These are phyloP conservation scores for Colletotrichum zoysiae DNA, from an alignment of 2,329 filamentous ascomycete genomes.

Conservation along the genomic window DNA sequence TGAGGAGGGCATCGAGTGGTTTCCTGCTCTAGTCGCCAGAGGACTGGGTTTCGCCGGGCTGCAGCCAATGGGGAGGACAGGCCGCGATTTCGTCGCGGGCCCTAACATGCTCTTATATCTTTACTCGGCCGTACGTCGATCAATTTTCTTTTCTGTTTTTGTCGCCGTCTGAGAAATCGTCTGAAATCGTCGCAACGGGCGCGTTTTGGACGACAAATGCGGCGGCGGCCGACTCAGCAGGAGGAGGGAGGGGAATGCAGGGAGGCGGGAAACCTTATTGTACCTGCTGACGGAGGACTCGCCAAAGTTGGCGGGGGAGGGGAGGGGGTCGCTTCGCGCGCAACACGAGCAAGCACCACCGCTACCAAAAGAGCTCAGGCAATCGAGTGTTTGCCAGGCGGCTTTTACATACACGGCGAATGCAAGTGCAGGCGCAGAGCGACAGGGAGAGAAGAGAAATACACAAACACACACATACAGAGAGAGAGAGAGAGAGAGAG, in stretches of 20 bases:
- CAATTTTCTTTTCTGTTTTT: conserved; percentile 3
- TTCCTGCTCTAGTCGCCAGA: conserved; percentile 28
- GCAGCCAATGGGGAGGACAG: conserved; percentile 37
- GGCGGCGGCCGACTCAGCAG: neutral
- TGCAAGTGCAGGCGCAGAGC: neutral
- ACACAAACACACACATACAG: neutral
- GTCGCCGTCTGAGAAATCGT: neutral
- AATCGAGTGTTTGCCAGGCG: neutral
- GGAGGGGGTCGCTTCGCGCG: neutral
- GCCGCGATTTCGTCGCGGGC: conserved; percentile 22
- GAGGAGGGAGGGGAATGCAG: neutral
- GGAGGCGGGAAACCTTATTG: neutral
- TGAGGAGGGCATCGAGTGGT: conserved; percentile 37
- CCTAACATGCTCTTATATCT: conserved; percentile 28
- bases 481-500: neutral
- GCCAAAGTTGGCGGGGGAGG: conserved; percentile 16
- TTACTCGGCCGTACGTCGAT: conserved; percentile 34
- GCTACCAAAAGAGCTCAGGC: neutral
- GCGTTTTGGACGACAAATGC: conserved; percentile 5
- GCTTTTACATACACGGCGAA: neutral
- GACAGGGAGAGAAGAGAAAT: neutral
- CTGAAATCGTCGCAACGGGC: conserved; percentile 7
- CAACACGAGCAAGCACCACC: conserved; percentile 16
- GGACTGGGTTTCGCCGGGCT: conserved; percentile 16
- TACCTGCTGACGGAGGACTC: conserved; percentile 26